Percentiles rank a stretch among this genome's conserved stretches.
These are phyloP conservation scores for Medicago arabica DNA, from an alignment of 306 rosid genomes.

Conservation along the genomic window DNA sequence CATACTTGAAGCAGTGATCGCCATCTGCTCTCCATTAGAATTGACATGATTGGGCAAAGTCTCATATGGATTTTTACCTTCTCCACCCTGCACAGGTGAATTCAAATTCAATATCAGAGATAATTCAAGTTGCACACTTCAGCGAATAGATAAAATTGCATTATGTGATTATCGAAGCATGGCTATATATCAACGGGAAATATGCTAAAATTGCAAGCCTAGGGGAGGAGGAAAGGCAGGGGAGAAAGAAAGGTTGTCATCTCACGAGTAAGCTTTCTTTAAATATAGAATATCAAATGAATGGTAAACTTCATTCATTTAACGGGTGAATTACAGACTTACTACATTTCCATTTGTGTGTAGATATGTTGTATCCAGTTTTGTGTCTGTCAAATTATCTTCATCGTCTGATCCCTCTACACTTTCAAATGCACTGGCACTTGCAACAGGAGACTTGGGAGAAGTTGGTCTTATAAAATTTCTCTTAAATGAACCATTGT, in stretches of 20 bases:
- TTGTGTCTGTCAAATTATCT: slow-evolving; percentile 55
- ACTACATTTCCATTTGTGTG: slow-evolving; percentile 77
- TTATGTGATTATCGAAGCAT: slow-evolving; percentile 20
- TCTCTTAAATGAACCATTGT: slow-evolving; percentile 59
- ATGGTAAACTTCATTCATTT: slow-evolving; percentile 12
- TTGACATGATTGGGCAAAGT: slow-evolving; percentile 68
- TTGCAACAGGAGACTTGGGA: slow-evolving; percentile 95
- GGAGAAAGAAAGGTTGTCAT: slow-evolving; percentile 13
- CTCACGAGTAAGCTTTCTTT: slow-evolving; percentile 17
- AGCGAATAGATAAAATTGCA: slow-evolving; percentile 10
- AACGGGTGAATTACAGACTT: slow-evolving; percentile 48
- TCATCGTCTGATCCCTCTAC: slow-evolving; percentile 93
- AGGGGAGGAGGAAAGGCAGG: neutral
- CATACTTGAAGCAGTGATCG: slow-evolving; percentile 80
- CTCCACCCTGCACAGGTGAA: slow-evolving; percentile 64
- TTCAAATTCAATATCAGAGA: slow-evolving; percentile 29
- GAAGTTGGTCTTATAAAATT: slow-evolving; percentile 66
- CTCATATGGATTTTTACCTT: slow-evolving; percentile 59
- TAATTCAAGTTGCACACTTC: slow-evolving; percentile 19
- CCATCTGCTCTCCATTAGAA: slow-evolving; percentile 71
- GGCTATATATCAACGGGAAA: neutral
- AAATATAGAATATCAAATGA: slow-evolving; percentile 12
- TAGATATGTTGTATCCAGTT: slow-evolving; percentile 61
- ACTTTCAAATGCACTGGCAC: slow-evolving; percentile 92
- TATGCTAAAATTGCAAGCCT: slow-evolving; percentile 17